Evolutionary conservation across 108 stramenopile genomes (phyloP), one percentile per base, ranked within the genome.

Genomic region (Cyclotella sp.): DNA sequence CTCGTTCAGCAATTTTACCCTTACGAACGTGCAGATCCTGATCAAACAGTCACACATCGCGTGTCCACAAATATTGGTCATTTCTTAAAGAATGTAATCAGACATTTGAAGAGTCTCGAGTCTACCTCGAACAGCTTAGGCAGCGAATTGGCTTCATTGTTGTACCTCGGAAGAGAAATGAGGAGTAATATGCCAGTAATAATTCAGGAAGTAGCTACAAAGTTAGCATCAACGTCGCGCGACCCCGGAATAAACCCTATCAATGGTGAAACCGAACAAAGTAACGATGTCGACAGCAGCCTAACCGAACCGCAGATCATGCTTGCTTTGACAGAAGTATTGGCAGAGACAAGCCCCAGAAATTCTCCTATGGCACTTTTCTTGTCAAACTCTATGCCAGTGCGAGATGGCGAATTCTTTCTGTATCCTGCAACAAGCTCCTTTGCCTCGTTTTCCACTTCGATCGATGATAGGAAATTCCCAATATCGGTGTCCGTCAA

Each of bases 311-410:
- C 97, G 24, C 83, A 94, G 73, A 72, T 97, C 30, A 77, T 90
- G 24, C 68, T 87, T 62, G 86, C 88, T 41, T 78, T 96, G 22
- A 66, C 93, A 29, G 80, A 88, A 57, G 51, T 83, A 16, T 29
- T 92, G 60, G 61, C 53, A 62, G 77, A 87, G 19, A 49, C 77
- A 52, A 68, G 45, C 30, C 28, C 29, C 16, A 65, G 72, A 26
- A 34, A 41, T 68, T 59, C 63, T 19, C 61, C 69, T 12, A 72
- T 71, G 45, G 82, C 84, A 43, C 77, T 92, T 58, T 94, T 94
- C 85, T 72, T 98, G 44, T 97, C 97, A 18, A 96, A 97, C 76
- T 93, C 91, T 40, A 98, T 98, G 97, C 94, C 97, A 19, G 88
- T 96, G 57, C 77, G 97, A 28, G 97, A 98, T 81, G 88, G 90